Percentiles rank a stretch among this genome's conserved stretches.
These are phyloP conservation scores for Pichia ethanolica DNA, from an alignment of 805 yeast genomes.

Conservation along the genomic window DNA sequence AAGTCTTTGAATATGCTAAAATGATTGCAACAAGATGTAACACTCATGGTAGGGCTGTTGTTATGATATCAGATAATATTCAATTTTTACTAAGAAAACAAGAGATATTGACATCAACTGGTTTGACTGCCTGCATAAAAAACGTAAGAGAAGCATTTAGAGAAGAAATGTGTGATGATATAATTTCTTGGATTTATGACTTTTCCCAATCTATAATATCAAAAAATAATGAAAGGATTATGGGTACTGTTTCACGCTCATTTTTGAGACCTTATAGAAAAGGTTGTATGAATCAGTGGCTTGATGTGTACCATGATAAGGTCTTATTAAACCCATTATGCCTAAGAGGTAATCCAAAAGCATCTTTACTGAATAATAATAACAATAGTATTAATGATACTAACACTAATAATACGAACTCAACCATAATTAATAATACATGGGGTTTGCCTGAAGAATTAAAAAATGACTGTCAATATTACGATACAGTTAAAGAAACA, in stretches of 20 bases:
- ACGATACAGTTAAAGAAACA: slow-evolving; percentile 14
- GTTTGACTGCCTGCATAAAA: slow-evolving; percentile 58
- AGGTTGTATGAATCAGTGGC: slow-evolving; percentile 32
- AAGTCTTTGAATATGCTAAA: slow-evolving; percentile 55
- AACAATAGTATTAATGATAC: background rate
- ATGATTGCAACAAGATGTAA: slow-evolving; percentile 67
- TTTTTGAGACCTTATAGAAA: slow-evolving; percentile 55
- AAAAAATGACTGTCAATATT: slow-evolving; percentile 42
- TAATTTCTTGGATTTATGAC: slow-evolving; percentile 57
- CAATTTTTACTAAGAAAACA: slow-evolving; percentile 46
- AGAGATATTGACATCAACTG: slow-evolving; percentile 50
- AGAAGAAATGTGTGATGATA: slow-evolving; percentile 74
- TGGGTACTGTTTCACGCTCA: slow-evolving; percentile 48
- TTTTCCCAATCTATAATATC: slow-evolving; percentile 47
- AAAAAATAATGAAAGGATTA: slow-evolving; percentile 38
- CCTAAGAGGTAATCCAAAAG: slow-evolving; percentile 13
- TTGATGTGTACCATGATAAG: slow-evolving; percentile 24
- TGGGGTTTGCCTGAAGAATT: slow-evolving; percentile 43
- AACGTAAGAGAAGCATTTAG: slow-evolving; percentile 63
- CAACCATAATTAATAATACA: background rate
- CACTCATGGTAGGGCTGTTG: slow-evolving; percentile 59
- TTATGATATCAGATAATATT: slow-evolving; percentile 49
- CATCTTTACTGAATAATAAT: slow-evolving; percentile 17
- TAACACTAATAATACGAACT: no score
- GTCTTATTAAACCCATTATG: slow-evolving; percentile 19